Evolutionary conservation across 139 green algal species (phyloP).

Genomic region (Penium margaritaceum): DNA sequence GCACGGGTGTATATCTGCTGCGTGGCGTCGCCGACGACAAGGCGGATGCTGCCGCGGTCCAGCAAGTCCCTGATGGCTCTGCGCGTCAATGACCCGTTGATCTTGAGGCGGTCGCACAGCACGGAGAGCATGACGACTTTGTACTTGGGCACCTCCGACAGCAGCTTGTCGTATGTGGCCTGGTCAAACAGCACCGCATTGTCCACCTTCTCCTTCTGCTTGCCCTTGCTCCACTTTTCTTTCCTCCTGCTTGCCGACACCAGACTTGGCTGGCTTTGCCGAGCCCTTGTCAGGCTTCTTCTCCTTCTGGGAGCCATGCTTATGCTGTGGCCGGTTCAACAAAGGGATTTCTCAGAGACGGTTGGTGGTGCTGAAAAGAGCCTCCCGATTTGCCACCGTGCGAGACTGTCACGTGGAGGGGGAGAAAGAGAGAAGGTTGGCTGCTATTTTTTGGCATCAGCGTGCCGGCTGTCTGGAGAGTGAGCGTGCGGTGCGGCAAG

Average conservation of each 20-base stretch:
- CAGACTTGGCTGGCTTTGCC: slow-evolving; percentile 31
- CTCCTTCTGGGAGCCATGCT: no score
- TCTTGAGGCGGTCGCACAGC: slow-evolving; percentile 68
- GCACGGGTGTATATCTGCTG: slow-evolving; percentile 92
- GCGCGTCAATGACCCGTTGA: slow-evolving; percentile 35
- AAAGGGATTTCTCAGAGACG: no score
- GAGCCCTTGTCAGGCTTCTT: slow-evolving; percentile 16
- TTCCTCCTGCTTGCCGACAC: slow-evolving; percentile 84
- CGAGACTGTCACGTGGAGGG: no score
- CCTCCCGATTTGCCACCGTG: no score
- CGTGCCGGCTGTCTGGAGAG: no score
- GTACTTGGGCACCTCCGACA: slow-evolving; percentile 95
- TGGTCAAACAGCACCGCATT: slow-evolving; percentile 96
- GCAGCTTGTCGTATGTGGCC: slow-evolving; percentile 92
- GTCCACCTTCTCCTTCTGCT: slow-evolving; percentile 97
- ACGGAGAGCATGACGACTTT: slow-evolving; percentile 97
- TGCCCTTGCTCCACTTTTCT: slow-evolving; percentile 98
- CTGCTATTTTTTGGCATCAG: no score
- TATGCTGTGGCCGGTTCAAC: no score
- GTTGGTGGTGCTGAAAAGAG: no score
- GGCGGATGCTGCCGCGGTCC: slow-evolving; percentile 76
- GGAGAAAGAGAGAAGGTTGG: no score
- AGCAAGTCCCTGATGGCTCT: slow-evolving; percentile 61
- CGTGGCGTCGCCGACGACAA: slow-evolving; percentile 66
- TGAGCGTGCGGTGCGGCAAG: no score